Base-by-base conservation (phyloP, 345 rosid species). In the Limnanthes douglasii region DNA sequence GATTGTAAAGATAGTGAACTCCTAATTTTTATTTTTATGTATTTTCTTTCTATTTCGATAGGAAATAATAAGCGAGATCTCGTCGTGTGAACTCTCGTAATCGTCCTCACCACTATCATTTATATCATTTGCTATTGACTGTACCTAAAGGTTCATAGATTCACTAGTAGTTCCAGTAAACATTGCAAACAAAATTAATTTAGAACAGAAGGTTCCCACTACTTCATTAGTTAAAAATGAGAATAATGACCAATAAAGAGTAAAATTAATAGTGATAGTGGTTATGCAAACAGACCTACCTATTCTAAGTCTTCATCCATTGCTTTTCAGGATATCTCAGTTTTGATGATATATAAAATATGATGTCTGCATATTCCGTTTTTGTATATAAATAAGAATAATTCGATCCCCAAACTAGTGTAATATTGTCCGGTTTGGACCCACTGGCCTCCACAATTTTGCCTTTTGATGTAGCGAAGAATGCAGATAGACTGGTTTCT, bases 291-390 rank as follows among this genome's bases (percentile, higher is more conserved):
- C n/a, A 33, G 37, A 8, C 66, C 48, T 69, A 90, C 95, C 98
- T 94, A 90, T 62, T 84, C 98, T 28, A 94, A 77, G 34, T 84
- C 95, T 51, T 94, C 95, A 70, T 75, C 94, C 75, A 66, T 68
- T 66, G 63, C 92, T 75, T 74, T 90, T 86, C 98, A 80, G 39
- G 66, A 72, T 46, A 80, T 35, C 59, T 84, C 92, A 52, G 71
- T 45, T 43, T 70, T 86, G 54, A 75, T 54, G n/a, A n/a, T n/a
- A n/a, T n/a, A n/a, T n/a, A n/a, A n/a, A n/a, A n/a, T n/a, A n/a
- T n/a, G n/a, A n/a, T n/a, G n/a, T n/a, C n/a, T n/a, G n/a, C n/a
- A n/a, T n/a, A n/a, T n/a, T n/a, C n/a, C n/a, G n/a, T n/a, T n/a
- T n/a, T n/a, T n/a, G n/a, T n/a, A n/a, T n/a, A n/a, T n/a, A n/a